Percentiles rank a stretch among this genome's conserved stretches.
phyloP scores from a whole-genome alignment of 202 grass and related monocot species.

The Panicum virgatum region DNA sequence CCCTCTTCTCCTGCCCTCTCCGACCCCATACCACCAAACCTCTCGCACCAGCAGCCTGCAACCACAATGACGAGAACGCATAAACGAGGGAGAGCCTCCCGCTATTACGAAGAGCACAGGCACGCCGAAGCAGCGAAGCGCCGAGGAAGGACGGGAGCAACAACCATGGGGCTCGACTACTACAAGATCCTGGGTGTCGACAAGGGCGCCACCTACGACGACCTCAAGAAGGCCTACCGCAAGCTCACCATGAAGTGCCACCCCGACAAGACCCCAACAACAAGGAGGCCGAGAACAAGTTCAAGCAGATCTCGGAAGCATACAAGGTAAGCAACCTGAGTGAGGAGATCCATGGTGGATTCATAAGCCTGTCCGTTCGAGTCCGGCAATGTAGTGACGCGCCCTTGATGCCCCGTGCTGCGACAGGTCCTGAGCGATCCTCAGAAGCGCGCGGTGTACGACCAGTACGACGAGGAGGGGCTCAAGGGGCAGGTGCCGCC shows the following conservation, averaged over 20 bases:
- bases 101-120: conserved; percentile 1
- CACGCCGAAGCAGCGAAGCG: conserved; percentile 7
- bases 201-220: conserved; percentile 69
- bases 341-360: conserved; percentile 1
- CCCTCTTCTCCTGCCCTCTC: conserved; percentile 13
- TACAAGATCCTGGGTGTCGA: conserved; percentile 89
- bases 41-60: not conserved
- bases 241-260: conserved; percentile 96
- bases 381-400: conserved; percentile 3
- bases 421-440: conserved; percentile 72
- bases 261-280: conserved; percentile 90
- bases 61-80: not conserved
- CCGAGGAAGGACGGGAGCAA: not conserved
- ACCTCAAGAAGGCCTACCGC: conserved; percentile 90
- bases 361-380: not conserved
- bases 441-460: conserved; percentile 83
- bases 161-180: conserved; percentile 76
- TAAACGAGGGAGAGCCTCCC: not conserved
- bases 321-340: conserved; percentile 72
- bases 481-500: conserved; percentile 84
- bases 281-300: conserved; percentile 87
- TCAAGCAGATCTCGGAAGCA: conserved; percentile 95
- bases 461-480: conserved; percentile 94
- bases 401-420: not conserved
- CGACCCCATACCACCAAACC: not conserved